These are phyloP conservation scores for Chenopodium suecicum DNA, from an alignment of 148 eudicot species.

Conservation along the genomic window DNA sequence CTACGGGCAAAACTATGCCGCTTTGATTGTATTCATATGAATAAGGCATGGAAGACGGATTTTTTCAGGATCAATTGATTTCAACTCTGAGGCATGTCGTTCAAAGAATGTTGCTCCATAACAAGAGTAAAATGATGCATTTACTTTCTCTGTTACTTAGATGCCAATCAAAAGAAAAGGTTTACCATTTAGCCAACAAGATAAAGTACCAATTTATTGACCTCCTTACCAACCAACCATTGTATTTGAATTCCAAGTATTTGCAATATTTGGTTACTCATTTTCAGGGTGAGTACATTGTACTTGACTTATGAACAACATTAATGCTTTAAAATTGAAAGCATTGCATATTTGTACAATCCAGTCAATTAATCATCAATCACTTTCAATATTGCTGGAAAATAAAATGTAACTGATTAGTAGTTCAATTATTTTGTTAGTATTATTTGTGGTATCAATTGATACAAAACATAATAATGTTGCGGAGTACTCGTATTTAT, in stretches of 20 bases:
- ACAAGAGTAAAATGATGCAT: neutral
- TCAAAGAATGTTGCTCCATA: constrained; percentile 21
- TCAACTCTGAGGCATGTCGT: neutral
- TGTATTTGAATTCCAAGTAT: neutral
- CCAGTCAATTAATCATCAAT: neutral
- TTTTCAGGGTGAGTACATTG: neutral
- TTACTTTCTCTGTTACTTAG: neutral
- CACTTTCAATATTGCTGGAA: neutral
- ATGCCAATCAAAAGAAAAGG: neutral
- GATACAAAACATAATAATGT: neutral
- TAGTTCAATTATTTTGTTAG: neutral
- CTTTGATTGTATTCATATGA: neutral
- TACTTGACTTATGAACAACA: neutral
- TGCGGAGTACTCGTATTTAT: too few species aligned
- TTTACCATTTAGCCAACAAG: neutral
- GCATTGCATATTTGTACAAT: neutral
- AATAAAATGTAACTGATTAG: neutral
- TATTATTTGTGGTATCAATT: neutral
- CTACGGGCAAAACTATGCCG: neutral
- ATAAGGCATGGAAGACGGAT: neutral
- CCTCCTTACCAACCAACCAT: constrained; percentile 12
- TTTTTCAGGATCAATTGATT: neutral
- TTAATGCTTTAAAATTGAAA: neutral
- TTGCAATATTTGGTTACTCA: neutral
- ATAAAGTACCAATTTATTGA: neutral